Conservation (phyloP, 1,284 basidiomycete genomes). For the Pyrrhoderma lamaoense region DNA sequence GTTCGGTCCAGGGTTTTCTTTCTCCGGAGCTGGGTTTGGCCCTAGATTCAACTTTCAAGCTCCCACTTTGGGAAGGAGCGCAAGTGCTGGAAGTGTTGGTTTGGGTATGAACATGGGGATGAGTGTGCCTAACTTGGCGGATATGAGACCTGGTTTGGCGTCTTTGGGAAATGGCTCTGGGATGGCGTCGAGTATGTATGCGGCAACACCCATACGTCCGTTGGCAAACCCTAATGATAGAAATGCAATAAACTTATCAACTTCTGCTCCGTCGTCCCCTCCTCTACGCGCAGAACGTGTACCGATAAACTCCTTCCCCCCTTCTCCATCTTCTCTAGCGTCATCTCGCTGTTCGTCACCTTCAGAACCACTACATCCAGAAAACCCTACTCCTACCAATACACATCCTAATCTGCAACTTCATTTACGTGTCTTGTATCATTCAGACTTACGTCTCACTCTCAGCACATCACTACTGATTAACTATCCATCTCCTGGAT, state of each 20-base stretch:
- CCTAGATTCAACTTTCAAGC: constrained; percentile 19
- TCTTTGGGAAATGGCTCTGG: constrained; percentile 4
- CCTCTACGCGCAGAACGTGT: too few species aligned
- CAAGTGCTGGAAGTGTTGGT: constrained; percentile 42
- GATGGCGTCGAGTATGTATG: constrained; percentile 11
- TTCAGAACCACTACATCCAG: background rate
- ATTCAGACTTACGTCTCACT: constrained; percentile 72
- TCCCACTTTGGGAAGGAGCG: constrained; percentile 21
- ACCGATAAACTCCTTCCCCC: background rate
- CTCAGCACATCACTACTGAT: constrained; percentile 91
- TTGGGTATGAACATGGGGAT: constrained; percentile 19
- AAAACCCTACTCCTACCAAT: constrained; percentile 18
- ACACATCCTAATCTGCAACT: constrained; percentile 66
- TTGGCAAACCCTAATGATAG: background rate
- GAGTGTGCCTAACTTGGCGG: constrained; percentile 30
- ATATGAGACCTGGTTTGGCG: constrained; percentile 26
- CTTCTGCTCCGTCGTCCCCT: background rate
- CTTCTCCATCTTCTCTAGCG: background rate
- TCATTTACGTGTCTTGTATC: constrained; percentile 68
- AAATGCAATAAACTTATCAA: background rate
- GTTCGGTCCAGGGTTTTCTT: too few species aligned
- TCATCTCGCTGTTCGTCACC: background rate
- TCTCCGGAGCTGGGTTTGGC: too few species aligned
- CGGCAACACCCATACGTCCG: background rate
- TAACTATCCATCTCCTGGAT: constrained; percentile 90